Base-by-base conservation (phyloP, 768 basidiomycete genomes). In the Auriculariales sp. region DNA sequence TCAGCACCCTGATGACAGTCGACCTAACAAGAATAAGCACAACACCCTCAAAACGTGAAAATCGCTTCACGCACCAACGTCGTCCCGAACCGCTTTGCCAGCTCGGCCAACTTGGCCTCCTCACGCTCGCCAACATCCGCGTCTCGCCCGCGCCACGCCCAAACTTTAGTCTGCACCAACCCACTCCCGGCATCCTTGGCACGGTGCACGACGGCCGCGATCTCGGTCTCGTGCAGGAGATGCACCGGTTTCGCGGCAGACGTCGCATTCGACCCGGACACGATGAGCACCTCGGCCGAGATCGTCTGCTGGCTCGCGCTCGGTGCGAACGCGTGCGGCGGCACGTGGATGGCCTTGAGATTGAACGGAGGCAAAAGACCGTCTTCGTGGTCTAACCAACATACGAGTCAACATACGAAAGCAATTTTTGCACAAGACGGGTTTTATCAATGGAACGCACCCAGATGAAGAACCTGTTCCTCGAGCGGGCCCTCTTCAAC, bases 191-290 rank as follows among this genome's bases (percentile, higher is more conserved):
- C 76, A 0, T 74, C 74, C 61, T 88, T 90, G 22, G 66, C 71
- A 12, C 87, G 74, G 59, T 86, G 74, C 12, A 90, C 68, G 47
- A 90, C 69, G 1, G 73, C 77, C 17, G 88, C 65, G 6, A 78
- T 65, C 58, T 91, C 88, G 1, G 71, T 65, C 48, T 90, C 86
- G 57, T 90, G 82, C 60, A 90, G 86, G 15, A 83, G 61, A 52
- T 72, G 66, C 6, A 58, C 58, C 49, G 77, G 67, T 3, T 60
- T 64, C 10, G 68, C 65, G 10, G 87, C 55, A 1, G 71, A 55
- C 1, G 65, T 67, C 1, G 75, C 70, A 4, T 68, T 69, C 48
- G 63, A 69, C 10, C 78, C 81, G 1, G 68, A 61, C 51, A 91
- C 69, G 10, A 68, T 62, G 60, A 89, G 67, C 2, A 83, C 71